Percentiles rank a stretch among this genome's conserved stretches.
Evolutionary conservation across 805 yeast species (phyloP).

Genomic region (Ogataea pilisensis): DNA sequence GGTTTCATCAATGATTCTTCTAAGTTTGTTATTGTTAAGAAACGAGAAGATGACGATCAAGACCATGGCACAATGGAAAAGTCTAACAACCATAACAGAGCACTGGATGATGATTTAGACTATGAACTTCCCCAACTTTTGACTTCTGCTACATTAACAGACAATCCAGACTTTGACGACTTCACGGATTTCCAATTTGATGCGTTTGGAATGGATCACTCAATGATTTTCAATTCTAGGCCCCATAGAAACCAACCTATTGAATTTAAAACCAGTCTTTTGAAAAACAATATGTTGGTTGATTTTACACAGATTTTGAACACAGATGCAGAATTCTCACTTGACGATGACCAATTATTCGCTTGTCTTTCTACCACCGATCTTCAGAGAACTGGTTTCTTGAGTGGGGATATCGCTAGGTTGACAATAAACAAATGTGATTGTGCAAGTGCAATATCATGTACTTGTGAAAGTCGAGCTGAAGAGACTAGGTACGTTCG

Average conservation of each 20-base stretch:
- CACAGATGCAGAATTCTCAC: conserved; percentile 16
- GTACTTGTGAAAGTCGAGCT: conserved; percentile 14
- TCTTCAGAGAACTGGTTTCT: conserved; percentile 53
- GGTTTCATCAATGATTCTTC: conserved; percentile 50
- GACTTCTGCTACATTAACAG: conserved; percentile 8
- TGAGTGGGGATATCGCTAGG: conserved; percentile 64
- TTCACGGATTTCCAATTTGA: conserved; percentile 10
- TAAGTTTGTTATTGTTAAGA: conserved; percentile 48
- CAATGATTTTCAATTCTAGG: conserved; percentile 7
- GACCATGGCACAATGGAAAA: background rate
- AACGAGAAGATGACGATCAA: conserved; percentile 4
- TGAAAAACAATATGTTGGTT: conserved; percentile 9
- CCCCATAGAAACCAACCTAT: conserved; percentile 5
- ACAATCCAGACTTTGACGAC: background rate
- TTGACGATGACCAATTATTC: conserved; percentile 44
- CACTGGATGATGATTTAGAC: conserved; percentile 7
- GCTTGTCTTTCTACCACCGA: conserved; percentile 46
- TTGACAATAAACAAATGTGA: conserved; percentile 20
- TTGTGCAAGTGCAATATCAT: conserved; percentile 13
- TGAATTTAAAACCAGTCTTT: conserved; percentile 8
- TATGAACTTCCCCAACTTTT: conserved; percentile 9
- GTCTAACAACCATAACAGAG: conserved; percentile 1
- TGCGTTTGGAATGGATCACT: conserved; percentile 15
- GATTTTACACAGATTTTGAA: conserved; percentile 16
- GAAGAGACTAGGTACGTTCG: conserved; percentile 30